Percentiles rank a stretch among this genome's conserved stretches.
These are phyloP conservation scores for Clavispora carvajalis DNA, from an alignment of 805 yeast genomes.

Conservation along the genomic window DNA sequence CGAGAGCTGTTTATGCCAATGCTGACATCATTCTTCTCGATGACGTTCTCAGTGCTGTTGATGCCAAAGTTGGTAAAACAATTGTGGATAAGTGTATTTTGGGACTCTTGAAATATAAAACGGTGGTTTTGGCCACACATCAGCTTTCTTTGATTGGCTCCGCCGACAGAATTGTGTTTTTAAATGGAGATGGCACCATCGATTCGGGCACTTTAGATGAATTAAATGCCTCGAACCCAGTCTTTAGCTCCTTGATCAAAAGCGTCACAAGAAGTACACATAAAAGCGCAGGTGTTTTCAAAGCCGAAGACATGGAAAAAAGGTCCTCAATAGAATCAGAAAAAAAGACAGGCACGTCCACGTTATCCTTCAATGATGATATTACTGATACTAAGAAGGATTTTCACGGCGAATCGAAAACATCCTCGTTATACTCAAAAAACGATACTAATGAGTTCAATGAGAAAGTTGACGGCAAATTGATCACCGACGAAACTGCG, in stretches of 20 bases:
- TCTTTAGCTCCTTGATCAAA: slow-evolving; percentile 2
- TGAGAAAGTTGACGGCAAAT: slow-evolving; percentile 1
- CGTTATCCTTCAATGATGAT: no score
- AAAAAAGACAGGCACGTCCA: no score
- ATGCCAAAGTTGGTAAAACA: slow-evolving; percentile 7
- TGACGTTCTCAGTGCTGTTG: slow-evolving; percentile 10
- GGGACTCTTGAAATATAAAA: slow-evolving; percentile 3
- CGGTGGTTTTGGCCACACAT: slow-evolving; percentile 8
- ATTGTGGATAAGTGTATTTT: slow-evolving; percentile 5
- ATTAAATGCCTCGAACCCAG: neutral
- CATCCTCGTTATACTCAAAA: no score
- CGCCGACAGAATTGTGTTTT: slow-evolving; percentile 3
- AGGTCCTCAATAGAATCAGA: neutral
- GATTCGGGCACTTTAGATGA: neutral
- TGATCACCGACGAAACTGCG: slow-evolving; percentile 4
- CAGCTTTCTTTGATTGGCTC: slow-evolving; percentile 6
- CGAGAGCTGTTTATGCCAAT: slow-evolving; percentile 8
- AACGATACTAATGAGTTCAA: no score
- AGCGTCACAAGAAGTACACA: neutral
- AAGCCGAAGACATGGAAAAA: neutral
- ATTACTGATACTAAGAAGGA: no score
- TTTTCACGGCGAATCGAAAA: no score
- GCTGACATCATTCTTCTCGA: slow-evolving; percentile 5
- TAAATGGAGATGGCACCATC: slow-evolving; percentile 2
- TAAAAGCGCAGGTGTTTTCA: neutral